Evolutionary conservation across 78 protist species (phyloP).

Genomic region (Trichosphaerium sp.): DNA sequence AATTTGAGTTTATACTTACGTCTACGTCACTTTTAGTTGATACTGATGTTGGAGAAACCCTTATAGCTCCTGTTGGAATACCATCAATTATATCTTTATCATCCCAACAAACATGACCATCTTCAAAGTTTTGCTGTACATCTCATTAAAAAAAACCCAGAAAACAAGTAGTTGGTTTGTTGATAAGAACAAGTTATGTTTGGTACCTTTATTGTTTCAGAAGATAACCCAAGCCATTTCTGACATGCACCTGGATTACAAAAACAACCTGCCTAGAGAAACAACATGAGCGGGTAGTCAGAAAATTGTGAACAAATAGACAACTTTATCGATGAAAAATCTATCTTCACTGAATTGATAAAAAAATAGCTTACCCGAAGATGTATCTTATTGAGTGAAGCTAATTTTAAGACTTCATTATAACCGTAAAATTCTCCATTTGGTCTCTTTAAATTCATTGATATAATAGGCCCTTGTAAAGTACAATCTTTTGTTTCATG

Average conservation of each 20-base stretch:
- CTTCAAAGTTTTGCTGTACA: constrained; percentile 11
- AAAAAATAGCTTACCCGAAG: not conserved
- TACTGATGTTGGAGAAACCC: constrained; percentile 50
- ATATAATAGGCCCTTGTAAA: constrained; percentile 43
- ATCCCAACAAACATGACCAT: constrained; percentile 73
- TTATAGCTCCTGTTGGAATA: constrained; percentile 58
- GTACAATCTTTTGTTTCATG: too few species aligned
- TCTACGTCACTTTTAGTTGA: too few species aligned
- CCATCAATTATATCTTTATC: constrained; percentile 57
- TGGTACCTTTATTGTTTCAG: too few species aligned
- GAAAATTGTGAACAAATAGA: not conserved
- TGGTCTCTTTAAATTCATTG: constrained; percentile 35
- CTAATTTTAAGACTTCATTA: constrained; percentile 38
- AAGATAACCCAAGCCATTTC: constrained; percentile 13
- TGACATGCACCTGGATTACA: constrained; percentile 89
- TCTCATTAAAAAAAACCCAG: too few species aligned
- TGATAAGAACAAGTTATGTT: too few species aligned
- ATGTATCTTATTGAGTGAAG: constrained; percentile 30
- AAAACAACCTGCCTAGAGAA: constrained; percentile 66
- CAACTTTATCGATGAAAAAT: not conserved
- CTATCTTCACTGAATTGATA: not conserved
- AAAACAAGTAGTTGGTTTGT: too few species aligned
- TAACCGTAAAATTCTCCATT: constrained; percentile 46
- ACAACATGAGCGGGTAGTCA: too few species aligned
- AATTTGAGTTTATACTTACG: too few species aligned